Base-by-base conservation (phyloP, 257 asterid species). In the Solanum gracilifrons region DNA sequence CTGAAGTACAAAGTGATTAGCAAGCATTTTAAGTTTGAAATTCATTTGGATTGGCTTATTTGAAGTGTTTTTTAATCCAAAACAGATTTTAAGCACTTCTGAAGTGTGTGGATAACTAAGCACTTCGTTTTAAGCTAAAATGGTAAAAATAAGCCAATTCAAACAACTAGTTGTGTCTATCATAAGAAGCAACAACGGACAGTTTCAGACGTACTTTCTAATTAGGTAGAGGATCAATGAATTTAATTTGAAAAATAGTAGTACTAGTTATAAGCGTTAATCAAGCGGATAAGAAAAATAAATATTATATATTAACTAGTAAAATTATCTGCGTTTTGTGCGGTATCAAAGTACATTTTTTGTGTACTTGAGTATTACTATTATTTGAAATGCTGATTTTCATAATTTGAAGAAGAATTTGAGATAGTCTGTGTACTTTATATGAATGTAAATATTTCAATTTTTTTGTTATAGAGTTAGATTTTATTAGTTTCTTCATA, bases 291-390 rank as follows among this genome's bases (percentile, higher is more conserved):
- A 23, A n/a, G 31, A 62, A 62, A 10, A n/a, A 16, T 4, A 51
- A 51, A 51, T 51, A 51, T 43, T 13, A 13, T 43, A 43, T 43
- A 43, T 43, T 43, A 39, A 43, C 51, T 43, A 43, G 18, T 43
- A 43, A 43, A 43, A 43, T 43, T 43, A 43, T 6, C 5, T 0
- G 15, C 16, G 51, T 0, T 43, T 43, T 1, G 6, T 0, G 5
- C 6, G 51, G 6, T 43, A 2, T 43, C 18, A 12, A 43, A 43
- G 51, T 36, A 0, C 1, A 36, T 36, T 36, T 36, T 36, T 36
- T 36, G 39, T 36, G 7, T 36, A 36, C 39, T 36, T 36, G 39
- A 36, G 51, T 43, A 43, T 43, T 43, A 43, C 51, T 13, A 43
- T 43, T 43, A 43, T 43, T 12, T 43, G 51, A 43, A 12, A 43